Evolutionary conservation across 129 eudicot species (phyloP), one percentile per base, ranked within the genome.

Genomic region (Calendula officinalis): DNA sequence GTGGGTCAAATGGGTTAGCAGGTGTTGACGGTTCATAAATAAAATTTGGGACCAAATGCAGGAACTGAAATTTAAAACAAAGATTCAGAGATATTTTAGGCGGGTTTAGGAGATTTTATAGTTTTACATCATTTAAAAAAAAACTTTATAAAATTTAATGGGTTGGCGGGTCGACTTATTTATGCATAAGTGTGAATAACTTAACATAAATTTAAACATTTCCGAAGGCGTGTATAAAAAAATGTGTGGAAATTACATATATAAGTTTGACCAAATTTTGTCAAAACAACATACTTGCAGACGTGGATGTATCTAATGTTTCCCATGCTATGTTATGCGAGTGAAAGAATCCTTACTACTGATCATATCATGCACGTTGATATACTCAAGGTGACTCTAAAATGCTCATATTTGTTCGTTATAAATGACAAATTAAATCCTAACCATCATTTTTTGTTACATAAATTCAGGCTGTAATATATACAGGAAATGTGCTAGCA

Each of bases 301-400:
- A 94, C 99, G 45, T 94, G 99, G 99, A 83, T 83, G 95, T 94
- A 94, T 79, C 64, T 94, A 7, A 33, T 79, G 32, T 39, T 83
- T 51, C 99, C 99, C 11, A 60, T 94, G 68, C 3, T 85, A 15
- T 58, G 70, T 58, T 94, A 94, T 47, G 62, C 86, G 4, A 52
- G 78, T 40, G 99, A 94, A 61, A 85, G 99, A 74, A 27, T 90
- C 70, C 47, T 85, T 50, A 82, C 86, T 22, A 49, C 78, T 13
- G 96, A 94, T 71, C 82, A 77, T 65, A 79, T 59, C 12, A 64
- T 77, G 68, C 75, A 43, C 5, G 95, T 94, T 34, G 73, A 75
- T 47, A 72, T 82, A 70, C 52, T 79, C n/a, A 94, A 86, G 96
- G 99, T 92, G 67, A 65, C 38, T n/a, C 30, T 55, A 47, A n/a